Conservation (phyloP, 257 asterid genomes). For the Perilla frutescens region DNA sequence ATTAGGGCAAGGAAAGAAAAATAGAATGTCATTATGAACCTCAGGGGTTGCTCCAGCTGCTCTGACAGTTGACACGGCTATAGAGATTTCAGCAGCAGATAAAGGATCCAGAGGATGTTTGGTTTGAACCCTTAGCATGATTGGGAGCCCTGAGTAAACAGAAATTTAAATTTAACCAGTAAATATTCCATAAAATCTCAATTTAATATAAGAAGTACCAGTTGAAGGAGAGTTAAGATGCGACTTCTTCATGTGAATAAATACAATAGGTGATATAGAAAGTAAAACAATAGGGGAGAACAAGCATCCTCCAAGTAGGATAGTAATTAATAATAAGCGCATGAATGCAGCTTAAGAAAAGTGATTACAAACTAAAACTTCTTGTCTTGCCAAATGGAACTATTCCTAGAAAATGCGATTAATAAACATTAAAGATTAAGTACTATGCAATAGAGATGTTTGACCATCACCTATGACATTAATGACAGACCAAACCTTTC, state of each 20-base stretch:
- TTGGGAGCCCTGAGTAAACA: constrained; percentile 59
- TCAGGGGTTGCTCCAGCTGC: constrained; percentile 98
- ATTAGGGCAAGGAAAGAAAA: neutral
- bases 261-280: constrained; percentile 1
- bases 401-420: neutral
- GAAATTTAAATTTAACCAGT: constrained; percentile 1
- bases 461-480: neutral
- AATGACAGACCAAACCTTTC: neutral
- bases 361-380: neutral
- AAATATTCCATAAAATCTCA: constrained; percentile 13
- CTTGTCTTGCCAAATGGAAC: neutral
- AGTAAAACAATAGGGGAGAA: neutral
- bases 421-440: neutral
- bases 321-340: neutral
- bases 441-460: constrained; percentile 1
- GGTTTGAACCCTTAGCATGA: constrained; percentile 69
- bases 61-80: constrained; percentile 87
- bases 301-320: neutral
- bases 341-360: neutral
- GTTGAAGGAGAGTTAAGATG: constrained; percentile 21
- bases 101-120: constrained; percentile 93
- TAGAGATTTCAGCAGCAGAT: constrained; percentile 82
- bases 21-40: constrained; percentile 44
- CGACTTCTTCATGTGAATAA: constrained; percentile 19
- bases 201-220: neutral